phyloP scores from a whole-genome alignment of 148 eudicot species.

The Dianthus caryophyllus region DNA sequence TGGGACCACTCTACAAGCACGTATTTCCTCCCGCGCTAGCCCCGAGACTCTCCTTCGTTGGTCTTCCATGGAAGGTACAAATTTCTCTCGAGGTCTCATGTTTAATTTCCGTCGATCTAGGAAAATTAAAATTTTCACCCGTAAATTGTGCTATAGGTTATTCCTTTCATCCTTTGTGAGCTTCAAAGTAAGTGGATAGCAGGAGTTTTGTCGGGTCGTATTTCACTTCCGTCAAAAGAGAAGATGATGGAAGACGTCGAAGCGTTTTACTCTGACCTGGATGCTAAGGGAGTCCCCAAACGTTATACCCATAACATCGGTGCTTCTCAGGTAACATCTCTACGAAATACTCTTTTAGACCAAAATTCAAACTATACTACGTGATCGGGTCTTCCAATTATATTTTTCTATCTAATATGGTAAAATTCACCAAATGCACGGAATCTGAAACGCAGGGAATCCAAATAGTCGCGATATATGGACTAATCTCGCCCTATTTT shows the following conservation, averaged over 20 bases:
- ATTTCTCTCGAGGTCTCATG: neutral
- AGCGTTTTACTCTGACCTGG: constrained; percentile 53
- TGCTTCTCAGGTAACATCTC: constrained; percentile 41
- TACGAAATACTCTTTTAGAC: neutral
- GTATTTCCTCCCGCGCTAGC: constrained; percentile 80
- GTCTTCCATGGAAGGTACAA: constrained; percentile 85
- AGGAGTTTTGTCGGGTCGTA: constrained; percentile 60
- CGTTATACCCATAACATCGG: constrained; percentile 66
- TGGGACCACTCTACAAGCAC: constrained; percentile 91
- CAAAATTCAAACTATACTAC: too few relatives aligned
- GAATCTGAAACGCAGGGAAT: too few relatives aligned
- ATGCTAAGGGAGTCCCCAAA: constrained; percentile 59
- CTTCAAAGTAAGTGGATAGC: constrained; percentile 93
- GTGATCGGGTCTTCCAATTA: too few relatives aligned
- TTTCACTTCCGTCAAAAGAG: constrained; percentile 53
- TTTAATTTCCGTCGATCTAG: neutral
- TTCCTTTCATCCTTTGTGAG: constrained; percentile 71
- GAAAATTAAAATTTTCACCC: neutral
- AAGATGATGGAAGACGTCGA: constrained; percentile 72
- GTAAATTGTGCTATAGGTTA: constrained; percentile 43
- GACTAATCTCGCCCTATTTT: neutral
- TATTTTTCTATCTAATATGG: too few relatives aligned
- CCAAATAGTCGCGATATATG: neutral
- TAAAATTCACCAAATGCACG: too few relatives aligned
- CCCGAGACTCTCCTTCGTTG: constrained; percentile 88